Conservation (phyloP, 1,284 basidiomycete species). For the Ceratobasidium sp. region DNA sequence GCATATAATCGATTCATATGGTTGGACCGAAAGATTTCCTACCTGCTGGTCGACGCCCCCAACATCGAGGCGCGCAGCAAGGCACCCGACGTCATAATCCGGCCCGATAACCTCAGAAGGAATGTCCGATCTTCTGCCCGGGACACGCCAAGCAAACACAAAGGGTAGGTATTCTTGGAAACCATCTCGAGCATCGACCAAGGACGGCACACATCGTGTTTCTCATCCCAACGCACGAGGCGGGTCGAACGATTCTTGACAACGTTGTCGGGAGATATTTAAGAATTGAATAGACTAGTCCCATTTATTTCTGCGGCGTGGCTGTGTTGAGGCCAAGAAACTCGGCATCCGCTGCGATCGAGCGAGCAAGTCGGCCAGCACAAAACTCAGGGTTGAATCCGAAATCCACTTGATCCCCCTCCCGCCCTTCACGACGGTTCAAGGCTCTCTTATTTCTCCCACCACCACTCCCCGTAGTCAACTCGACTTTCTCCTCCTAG, state of each 20-base stretch:
- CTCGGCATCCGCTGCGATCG: conserved; percentile 1
- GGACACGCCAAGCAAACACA: too few relatives aligned
- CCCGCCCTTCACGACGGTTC: background rate
- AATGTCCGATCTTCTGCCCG: too few relatives aligned
- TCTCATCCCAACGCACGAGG: background rate
- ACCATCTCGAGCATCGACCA: background rate
- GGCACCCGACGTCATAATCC: too few relatives aligned
- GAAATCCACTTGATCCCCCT: background rate
- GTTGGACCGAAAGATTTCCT: too few relatives aligned
- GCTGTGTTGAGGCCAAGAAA: background rate
- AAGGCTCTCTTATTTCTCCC: background rate
- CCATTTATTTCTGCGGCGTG: background rate
- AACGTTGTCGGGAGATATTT: background rate
- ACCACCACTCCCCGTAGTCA: background rate
- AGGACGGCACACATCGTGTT: background rate
- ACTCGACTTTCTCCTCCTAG: too few relatives aligned
- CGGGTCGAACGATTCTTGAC: background rate
- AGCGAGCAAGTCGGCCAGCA: background rate
- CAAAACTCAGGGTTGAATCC: background rate
- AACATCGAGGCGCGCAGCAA: too few relatives aligned
- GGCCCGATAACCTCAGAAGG: too few relatives aligned
- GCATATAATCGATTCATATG: too few relatives aligned
- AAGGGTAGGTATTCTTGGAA: background rate
- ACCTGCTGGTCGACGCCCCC: too few relatives aligned
- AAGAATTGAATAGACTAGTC: too few relatives aligned